Evolutionary conservation across 2,329 filamentous ascomycete genomes (phyloP), one percentile per base, ranked within the genome.

Genomic region (Trichocomaceae sp.): DNA sequence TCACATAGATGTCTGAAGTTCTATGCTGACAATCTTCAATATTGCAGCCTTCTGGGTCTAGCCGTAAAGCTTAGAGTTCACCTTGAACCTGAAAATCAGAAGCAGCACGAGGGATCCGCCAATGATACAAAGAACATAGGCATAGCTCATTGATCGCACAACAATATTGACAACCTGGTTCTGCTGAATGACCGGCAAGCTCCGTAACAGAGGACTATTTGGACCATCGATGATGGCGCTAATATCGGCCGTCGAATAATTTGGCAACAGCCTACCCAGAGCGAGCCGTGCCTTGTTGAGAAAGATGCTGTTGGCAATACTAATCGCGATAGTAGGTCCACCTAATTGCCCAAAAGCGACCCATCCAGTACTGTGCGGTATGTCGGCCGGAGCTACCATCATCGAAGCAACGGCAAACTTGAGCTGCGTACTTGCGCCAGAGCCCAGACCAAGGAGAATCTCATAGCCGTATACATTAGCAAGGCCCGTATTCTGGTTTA

Each of bases 381-480:
- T 51, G n/a, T 51, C 48, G 15, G 48, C 46, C 5, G 52, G 20
- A 9, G 42, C 5, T 15, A 61, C 52, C 4, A 57, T 50, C 2
- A 58, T 49, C 26, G 60, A 60, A 1, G 60, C 59, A 23, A 65
- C 52, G 0, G 60, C 54, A 49, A 62, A 67, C 0, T 50, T 58
- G 15, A 56, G 57, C 45, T 63, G 59, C 3, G 53, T 49, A 42
- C 52, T 63, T 10, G 50, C 20, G 3, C 64, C 61, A 6, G 55
- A 50, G 1, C 65, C 66, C 20, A 59, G 44, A 7, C 60, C 66
- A 12, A 66, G 33, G 1, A 68, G 22, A 5, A 66, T 57, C 7
- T 46, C 58, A 50, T 60, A 64, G 2, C 64, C 66, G 49, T 68
- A 68, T 17, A 66, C 56, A 2, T 51, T 50, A 22, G 60, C 57